Base-by-base conservation (phyloP, 768 basidiomycete species). In the Tephrocybe sp. region DNA sequence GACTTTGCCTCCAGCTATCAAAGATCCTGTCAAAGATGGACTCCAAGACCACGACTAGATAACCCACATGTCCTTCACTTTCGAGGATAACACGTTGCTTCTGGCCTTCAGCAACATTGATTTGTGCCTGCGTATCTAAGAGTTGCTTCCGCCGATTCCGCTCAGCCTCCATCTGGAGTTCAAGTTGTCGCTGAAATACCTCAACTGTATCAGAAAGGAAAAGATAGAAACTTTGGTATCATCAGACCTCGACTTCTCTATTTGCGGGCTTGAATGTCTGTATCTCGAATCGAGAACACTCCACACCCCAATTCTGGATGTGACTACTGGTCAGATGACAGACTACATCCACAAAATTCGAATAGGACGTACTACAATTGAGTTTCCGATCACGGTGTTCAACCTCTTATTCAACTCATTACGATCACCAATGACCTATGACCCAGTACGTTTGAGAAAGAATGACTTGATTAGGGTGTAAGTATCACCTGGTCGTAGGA, bases 111-210 rank as follows among this genome's bases (percentile, higher is more conserved):
- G 80, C 79, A 35, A 82, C 70, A 58, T 82, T 82, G 52, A 82
- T 74, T 49, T 77, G 75, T 0, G 80, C 80, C 56, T 79, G 74
- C 0, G 80, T 82, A 57, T 82, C 79, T 17, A 82, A 65, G 12
- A 81, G 68, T 52, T 81, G 78, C 56, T 81, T 82, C 30, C 80
- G 67, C 16, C 80, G 60, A 53, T 80, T 78, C 30, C 80, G 62
- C 54, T 82, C 80, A 0, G 79, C 80, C 60, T 80, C 78, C 79
- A 81, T 80, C 60, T 81, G 78, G 10, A 82, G 69, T 53, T 82
- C 80, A 2, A 82, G 71, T 73, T 82, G 80, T n/a, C 77, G 71
- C 77, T 78, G 48, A 45, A 16, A 14, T 39, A 2, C n/a, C 9
- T 14, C 14, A 32, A 5, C 9, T n/a, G 34, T 14, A 3, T 41